These are phyloP conservation scores for Aspergillus fumigatiaffinis DNA, from an alignment of 2,329 filamentous ascomycete species.

Conservation along the genomic window DNA sequence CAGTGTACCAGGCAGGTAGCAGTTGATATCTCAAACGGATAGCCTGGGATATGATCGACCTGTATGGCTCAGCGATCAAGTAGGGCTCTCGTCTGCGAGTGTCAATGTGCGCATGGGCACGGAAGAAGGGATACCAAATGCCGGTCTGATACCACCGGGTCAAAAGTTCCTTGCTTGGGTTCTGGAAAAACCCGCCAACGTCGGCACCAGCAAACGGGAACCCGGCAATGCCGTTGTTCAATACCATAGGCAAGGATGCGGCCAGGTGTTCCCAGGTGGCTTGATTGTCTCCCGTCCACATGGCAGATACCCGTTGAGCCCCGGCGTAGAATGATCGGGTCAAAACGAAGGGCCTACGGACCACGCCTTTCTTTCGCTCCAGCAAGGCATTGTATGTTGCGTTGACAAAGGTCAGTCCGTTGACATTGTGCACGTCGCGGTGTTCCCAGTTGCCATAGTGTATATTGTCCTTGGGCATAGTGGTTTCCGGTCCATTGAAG, in stretches of 20 bases:
- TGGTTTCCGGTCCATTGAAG: slow-evolving; percentile 96
- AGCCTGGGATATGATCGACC: slow-evolving; percentile 78
- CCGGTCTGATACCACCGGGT: slow-evolving; percentile 96
- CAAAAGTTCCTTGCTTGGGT: slow-evolving; percentile 86
- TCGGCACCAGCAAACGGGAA: slow-evolving; percentile 94
- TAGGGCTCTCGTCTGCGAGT: slow-evolving; percentile 93
- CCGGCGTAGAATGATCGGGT: slow-evolving; percentile 91
- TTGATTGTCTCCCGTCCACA: slow-evolving; percentile 99
- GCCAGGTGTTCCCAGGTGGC: slow-evolving; percentile 87
- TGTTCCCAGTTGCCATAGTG: slow-evolving; percentile 93
- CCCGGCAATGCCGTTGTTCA: slow-evolving; percentile 87
- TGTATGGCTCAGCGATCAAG: slow-evolving; percentile 78
- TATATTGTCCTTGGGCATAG: slow-evolving; percentile 98
- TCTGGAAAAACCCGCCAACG: slow-evolving; percentile 96
- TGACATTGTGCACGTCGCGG: slow-evolving; percentile 91
- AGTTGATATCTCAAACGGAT: slow-evolving; percentile 84
- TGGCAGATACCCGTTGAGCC: slow-evolving; percentile 82
- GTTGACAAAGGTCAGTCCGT: slow-evolving; percentile 93
- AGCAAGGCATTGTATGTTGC: slow-evolving; percentile 84
- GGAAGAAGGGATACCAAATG: slow-evolving; percentile 97
- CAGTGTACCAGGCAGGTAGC: slow-evolving; percentile 92
- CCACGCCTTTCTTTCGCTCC: slow-evolving; percentile 79
- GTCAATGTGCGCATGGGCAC: slow-evolving; percentile 94
- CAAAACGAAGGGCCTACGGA: slow-evolving; percentile 82
- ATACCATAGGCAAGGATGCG: slow-evolving; percentile 86